Evolutionary conservation across 1,284 basidiomycete genomes (phyloP), one percentile per base, ranked within the genome.

Genomic region (Ustilago tritici): DNA sequence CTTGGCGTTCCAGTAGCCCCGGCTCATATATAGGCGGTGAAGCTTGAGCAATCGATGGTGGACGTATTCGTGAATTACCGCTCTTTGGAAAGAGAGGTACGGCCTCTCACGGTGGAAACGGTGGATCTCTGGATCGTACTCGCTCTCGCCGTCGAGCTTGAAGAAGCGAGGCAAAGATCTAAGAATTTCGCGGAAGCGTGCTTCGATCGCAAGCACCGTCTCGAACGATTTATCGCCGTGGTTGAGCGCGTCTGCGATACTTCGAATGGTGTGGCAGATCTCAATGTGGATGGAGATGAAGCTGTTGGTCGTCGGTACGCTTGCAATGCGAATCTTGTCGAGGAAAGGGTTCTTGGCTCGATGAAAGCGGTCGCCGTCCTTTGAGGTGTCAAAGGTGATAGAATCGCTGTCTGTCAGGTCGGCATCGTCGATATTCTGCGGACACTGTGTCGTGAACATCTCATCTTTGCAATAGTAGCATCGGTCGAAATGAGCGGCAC

Each of bases 11-110:
- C 75, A 70, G 58, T 83, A 81, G 31, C 82, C 82, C 5, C 69
- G 68, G 34, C 75, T 78, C 71, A 83, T 75, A 46, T 75, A 77
- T 52, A 74, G 70, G 12, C 82, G 79, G 55, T 83, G 80, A 23
- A 83, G 62, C 62, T 79, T 78, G 61, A 83, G 75, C 17, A 83
- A 59, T 6, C 78, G 78, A 36, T 83, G 80, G 53, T 83, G 76
- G 14, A 83, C 76, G 36, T 66, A 60, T 41, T 79, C 80, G 52
- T 82, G 76, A 19, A 83, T 70, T 31, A 79, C 62, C 12, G 76
- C 74, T 10, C 82, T 69, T 60, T 83, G 82, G 35, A 80, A 46
- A 2, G 78, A 76, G 6, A 83, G 62, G 55, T 83, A 83, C 5
- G 82, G 82, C 36, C 80, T 66, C 53, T 78, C 68, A 28, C 67